These are phyloP conservation scores for Pyropia yezoensis DNA, from an alignment of 23 red algal genomes.

Conservation along the genomic window DNA sequence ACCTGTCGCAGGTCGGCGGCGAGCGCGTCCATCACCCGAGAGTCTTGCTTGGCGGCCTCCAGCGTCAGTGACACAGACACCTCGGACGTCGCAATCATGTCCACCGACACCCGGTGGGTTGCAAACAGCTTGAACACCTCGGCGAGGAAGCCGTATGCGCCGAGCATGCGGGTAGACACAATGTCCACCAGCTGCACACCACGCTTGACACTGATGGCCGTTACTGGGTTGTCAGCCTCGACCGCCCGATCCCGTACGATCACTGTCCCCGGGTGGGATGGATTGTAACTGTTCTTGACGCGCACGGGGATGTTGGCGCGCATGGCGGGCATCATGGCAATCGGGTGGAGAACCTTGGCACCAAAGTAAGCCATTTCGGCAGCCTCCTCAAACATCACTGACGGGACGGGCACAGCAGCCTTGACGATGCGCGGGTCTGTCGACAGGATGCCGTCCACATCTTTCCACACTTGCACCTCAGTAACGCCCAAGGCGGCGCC, in stretches of 20 bases:
- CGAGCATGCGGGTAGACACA: slow-evolving; percentile 86
- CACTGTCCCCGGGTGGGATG: slow-evolving; percentile 78
- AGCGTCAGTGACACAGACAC: slow-evolving; percentile 90
- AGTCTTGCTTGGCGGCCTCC: slow-evolving; percentile 29
- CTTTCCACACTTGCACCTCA: slow-evolving; percentile 99
- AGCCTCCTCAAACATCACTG: slow-evolving; percentile 79
- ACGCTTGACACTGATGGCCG: slow-evolving; percentile 78
- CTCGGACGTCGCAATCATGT: slow-evolving; percentile 95
- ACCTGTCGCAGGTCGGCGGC: slow-evolving; percentile 50
- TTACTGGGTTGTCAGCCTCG: slow-evolving; percentile 52
- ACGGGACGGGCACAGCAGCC: slow-evolving; percentile 63
- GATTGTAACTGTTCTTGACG: slow-evolving; percentile 98
- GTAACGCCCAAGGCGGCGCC: slow-evolving; percentile 69
- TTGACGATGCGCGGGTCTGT: slow-evolving; percentile 91
- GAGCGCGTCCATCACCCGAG: slow-evolving; percentile 20
- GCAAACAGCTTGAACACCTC: slow-evolving; percentile 84
- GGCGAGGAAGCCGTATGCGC: slow-evolving; percentile 87
- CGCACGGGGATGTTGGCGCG: slow-evolving; percentile 77
- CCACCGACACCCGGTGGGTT: slow-evolving; percentile 59
- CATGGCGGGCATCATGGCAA: slow-evolving; percentile 93
- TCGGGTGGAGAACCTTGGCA: slow-evolving; percentile 91
- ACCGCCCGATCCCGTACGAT: slow-evolving; percentile 35
- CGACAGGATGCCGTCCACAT: slow-evolving; percentile 87
- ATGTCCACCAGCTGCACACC: slow-evolving; percentile 90
- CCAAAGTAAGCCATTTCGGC: slow-evolving; percentile 98